phyloP scores from a whole-genome alignment of 2,329 filamentous ascomycete genomes.

The Cadophora sp. region DNA sequence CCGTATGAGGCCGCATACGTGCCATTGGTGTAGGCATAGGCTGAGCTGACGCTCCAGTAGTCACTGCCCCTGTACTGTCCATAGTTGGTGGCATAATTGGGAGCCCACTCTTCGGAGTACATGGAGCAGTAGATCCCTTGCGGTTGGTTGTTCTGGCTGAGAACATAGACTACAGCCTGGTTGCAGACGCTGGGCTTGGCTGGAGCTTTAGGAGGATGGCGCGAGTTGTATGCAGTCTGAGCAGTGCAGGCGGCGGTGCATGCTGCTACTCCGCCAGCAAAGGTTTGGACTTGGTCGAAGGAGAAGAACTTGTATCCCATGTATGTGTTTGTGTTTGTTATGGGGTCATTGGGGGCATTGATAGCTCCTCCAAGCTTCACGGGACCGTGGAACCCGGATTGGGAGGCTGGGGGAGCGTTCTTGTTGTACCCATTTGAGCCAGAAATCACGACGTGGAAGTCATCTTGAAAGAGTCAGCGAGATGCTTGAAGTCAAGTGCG shows the following conservation, averaged over 20 bases:
- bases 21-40: slow-evolving; percentile 30
- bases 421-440: slow-evolving; percentile 53
- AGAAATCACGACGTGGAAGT: slow-evolving; percentile 51
- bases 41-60: slow-evolving; percentile 32
- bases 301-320: slow-evolving; percentile 43
- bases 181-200: slow-evolving; percentile 47
- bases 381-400: slow-evolving; percentile 41
- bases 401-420: slow-evolving; percentile 29
- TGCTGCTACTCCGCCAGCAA: slow-evolving; percentile 29
- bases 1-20: slow-evolving; percentile 27
- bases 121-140: slow-evolving; percentile 48
- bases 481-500: background rate
- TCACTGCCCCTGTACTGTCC: slow-evolving; percentile 38
- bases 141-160: slow-evolving; percentile 45
- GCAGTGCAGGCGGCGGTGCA: slow-evolving; percentile 47
- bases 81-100: slow-evolving; percentile 36
- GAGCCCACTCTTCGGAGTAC: slow-evolving; percentile 39
- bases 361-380: slow-evolving; percentile 44
- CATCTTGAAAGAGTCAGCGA: slow-evolving; percentile 24
- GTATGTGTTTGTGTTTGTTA: slow-evolving; percentile 40
- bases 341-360: slow-evolving; percentile 43
- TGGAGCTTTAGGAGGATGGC: slow-evolving; percentile 40
- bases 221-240: slow-evolving; percentile 46
- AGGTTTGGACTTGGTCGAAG: slow-evolving; percentile 33
- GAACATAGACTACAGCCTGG: slow-evolving; percentile 49